Conservation (phyloP, 805 yeast genomes). For the Ascoidea rubescens region DNA sequence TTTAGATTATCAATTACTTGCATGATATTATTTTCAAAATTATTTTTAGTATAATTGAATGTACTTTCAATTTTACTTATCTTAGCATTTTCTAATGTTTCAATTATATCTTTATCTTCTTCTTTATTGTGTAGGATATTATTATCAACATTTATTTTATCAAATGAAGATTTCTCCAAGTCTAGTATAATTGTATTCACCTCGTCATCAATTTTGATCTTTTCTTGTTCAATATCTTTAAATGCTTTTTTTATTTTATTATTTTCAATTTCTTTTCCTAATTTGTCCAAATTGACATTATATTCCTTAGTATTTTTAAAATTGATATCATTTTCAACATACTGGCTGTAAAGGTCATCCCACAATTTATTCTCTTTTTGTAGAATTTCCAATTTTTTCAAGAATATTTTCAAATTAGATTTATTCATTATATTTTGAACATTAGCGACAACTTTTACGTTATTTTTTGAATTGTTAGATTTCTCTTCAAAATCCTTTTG, state of each 20-base stretch:
- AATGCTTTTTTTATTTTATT: too few relatives aligned
- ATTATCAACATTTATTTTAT: too few relatives aligned
- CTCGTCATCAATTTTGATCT: neutral
- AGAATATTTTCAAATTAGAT: constrained; percentile 31
- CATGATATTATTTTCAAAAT: neutral
- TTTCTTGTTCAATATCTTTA: too few relatives aligned
- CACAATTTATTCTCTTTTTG: constrained; percentile 33
- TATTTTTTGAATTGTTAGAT: constrained; percentile 5
- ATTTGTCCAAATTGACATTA: neutral
- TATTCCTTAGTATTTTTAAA: neutral
- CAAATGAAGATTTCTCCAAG: too few relatives aligned
- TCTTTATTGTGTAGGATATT: neutral
- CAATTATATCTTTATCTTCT: constrained; percentile 2
- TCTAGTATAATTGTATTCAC: neutral
- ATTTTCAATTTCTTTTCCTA: neutral
- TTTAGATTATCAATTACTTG: neutral
- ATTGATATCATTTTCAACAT: neutral
- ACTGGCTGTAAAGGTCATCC: constrained; percentile 16
- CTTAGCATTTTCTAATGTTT: neutral
- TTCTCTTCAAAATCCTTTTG: constrained; percentile 11
- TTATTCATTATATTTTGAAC: constrained; percentile 41
- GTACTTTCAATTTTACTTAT: too few relatives aligned
- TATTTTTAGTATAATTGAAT: too few relatives aligned
- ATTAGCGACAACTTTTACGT: constrained; percentile 34
- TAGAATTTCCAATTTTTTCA: constrained; percentile 28